Evolutionary conservation across 73 alveolate species (phyloP).

Genomic region (Effrenium voratum): DNA sequence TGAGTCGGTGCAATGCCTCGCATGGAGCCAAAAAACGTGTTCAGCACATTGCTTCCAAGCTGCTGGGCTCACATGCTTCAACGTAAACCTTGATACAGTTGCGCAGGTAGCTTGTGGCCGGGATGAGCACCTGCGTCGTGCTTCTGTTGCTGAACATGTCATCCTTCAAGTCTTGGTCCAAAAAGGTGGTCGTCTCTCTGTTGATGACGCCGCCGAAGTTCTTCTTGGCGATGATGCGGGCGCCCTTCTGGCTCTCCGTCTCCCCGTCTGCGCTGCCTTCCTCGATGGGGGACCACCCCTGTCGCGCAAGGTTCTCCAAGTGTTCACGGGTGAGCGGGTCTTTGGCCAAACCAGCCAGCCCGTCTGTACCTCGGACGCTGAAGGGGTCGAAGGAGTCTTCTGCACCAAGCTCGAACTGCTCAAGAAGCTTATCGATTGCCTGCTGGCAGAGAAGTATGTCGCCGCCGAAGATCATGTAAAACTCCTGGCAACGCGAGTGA

Average conservation of each 20-base stretch:
- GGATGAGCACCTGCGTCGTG: not conserved
- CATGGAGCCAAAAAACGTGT: too few species aligned
- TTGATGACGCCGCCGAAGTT: too few species aligned
- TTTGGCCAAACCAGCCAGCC: not conserved
- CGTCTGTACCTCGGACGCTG: conserved; percentile 5
- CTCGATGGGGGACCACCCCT: conserved; percentile 18
- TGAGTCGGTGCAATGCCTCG: too few species aligned
- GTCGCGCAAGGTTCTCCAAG: not conserved
- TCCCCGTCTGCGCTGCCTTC: conserved; percentile 6
- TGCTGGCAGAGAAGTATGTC: conserved; percentile 11
- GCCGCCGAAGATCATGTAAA: conserved; percentile 4
- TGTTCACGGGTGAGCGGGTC: conserved; percentile 44
- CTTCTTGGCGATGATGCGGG: conserved; percentile 13
- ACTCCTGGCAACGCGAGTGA: not conserved
- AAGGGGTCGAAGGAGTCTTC: not conserved
- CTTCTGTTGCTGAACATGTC: not conserved
- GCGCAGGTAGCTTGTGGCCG: not conserved
- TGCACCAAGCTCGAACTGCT: conserved; percentile 10
- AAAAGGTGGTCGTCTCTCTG: not conserved
- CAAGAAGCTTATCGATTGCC: conserved; percentile 25
- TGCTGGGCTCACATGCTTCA: not conserved
- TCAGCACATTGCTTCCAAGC: too few species aligned
- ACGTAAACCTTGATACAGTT: not conserved
- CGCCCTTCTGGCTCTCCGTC: conserved; percentile 49
- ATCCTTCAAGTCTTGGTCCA: not conserved